Evolutionary conservation across 441 rosid genomes (phyloP), one percentile per base, ranked within the genome.

Genomic region (Bocquillonia castaneifolia): DNA sequence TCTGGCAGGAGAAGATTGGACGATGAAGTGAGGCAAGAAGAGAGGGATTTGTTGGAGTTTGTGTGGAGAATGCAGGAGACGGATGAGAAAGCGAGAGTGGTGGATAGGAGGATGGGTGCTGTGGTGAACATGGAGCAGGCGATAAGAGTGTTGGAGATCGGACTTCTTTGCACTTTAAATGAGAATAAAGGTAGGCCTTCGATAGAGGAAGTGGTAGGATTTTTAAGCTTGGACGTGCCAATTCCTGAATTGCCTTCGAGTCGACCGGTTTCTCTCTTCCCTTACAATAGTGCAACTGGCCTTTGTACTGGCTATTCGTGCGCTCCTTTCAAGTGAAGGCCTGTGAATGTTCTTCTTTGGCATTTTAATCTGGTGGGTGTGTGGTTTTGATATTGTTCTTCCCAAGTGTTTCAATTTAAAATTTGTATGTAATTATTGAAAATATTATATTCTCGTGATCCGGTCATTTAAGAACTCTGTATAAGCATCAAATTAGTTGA

Each of bases 11-110:
- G 66, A n/a, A 74, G 82, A 50, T 10, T 71, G 13, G 85, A 81
- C 3, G 18, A 32, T 1, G 78, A 79, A 58, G 55, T 45, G 42
- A 57, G 64, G 1, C 15, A 39, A 56, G 85, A 76, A 53, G 83
- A 36, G 73, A 77, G 50, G 72, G 83, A 82, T 13, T 64, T 85
- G 77, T 59, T 82, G 57, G 82, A 81, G 32, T 77, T 73, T 26
- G 78, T 76, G 0, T 80, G 85, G 88, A 77, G 82, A 67, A 74
- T 77, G 81, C 89, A 81, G 18, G 81, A 81, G 63, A 67, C n/a
- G 23, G 60, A 72, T n/a, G 81, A 81, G 77, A 74, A 72, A 55
- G 55, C 6, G 29, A 81, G 75, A 58, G 68, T 76, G 22, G 74
- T 82, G 2, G 86, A 85, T 68, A 23, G 69, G 44, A 81, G 82